phyloP scores from a whole-genome alignment of 805 yeast genomes.

The Teunomyces lycoperdinae region DNA sequence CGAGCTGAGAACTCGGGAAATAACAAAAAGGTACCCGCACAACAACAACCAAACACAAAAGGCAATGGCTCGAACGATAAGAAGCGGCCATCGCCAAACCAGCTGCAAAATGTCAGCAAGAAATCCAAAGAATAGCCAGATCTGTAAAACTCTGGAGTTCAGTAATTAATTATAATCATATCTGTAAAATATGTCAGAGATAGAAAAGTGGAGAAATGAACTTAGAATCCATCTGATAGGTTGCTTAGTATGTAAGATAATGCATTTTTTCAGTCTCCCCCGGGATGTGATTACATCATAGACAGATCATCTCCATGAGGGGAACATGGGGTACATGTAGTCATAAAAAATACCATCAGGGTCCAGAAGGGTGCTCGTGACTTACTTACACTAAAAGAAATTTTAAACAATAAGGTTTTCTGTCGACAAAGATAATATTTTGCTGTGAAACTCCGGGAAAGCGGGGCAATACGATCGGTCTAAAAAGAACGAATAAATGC shows the following conservation, averaged over 20 bases:
- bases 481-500: not conserved
- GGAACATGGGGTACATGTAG: not conserved
- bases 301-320: too few species aligned
- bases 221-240: not conserved
- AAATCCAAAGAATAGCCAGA: constrained; percentile 3
- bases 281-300: too few species aligned
- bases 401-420: not conserved
- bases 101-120: constrained; percentile 3
- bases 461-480: not conserved
- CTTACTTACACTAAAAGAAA: not conserved
- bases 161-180: not conserved
- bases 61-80: constrained; percentile 3
- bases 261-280: too few species aligned
- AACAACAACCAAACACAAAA: not conserved
- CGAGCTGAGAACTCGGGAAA: constrained; percentile 3
- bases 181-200: not conserved
- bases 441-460: not conserved
- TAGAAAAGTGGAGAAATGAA: not conserved
- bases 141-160: not conserved
- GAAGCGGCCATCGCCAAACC: constrained; percentile 4
- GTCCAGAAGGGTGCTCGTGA: not conserved
- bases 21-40: not conserved
- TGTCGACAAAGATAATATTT: not conserved
- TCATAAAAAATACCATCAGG: not conserved
- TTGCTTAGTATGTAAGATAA: too few species aligned